Percentiles rank a stretch among this genome's conserved stretches.
phyloP scores from a whole-genome alignment of 257 asterid species.

The Ilex aquifolium region DNA sequence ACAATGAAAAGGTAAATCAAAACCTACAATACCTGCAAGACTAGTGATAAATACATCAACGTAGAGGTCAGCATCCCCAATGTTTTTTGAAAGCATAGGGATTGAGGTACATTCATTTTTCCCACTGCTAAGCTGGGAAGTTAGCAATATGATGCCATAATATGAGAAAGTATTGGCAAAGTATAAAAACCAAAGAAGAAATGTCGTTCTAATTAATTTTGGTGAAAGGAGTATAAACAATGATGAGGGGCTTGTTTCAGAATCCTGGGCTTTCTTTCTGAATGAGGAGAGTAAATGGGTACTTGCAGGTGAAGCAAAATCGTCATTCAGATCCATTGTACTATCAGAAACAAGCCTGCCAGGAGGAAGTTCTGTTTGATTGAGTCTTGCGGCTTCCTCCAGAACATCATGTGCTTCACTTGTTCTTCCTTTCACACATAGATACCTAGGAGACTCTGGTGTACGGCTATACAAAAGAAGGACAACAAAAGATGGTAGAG shows the following conservation, averaged over 20 bases:
- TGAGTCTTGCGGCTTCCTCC: slow-evolving; percentile 41
- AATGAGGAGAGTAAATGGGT: slow-evolving; percentile 24
- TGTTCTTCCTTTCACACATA: slow-evolving; percentile 41
- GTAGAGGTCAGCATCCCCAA: slow-evolving; percentile 38
- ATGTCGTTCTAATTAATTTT: slow-evolving; percentile 38
- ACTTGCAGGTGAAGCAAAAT: slow-evolving; percentile 18
- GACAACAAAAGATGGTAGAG: slow-evolving; percentile 55
- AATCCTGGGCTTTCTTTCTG: slow-evolving; percentile 3
- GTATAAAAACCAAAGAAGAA: slow-evolving; percentile 53
- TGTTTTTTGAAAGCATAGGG: slow-evolving; percentile 15
- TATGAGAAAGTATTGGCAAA: slow-evolving; percentile 63
- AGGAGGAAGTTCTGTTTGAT: slow-evolving; percentile 43
- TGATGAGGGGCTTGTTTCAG: slow-evolving; percentile 33
- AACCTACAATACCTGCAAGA: slow-evolving; percentile 54
- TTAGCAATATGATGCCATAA: slow-evolving; percentile 67
- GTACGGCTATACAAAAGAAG: slow-evolving; percentile 44
- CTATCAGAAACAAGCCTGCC: slow-evolving; percentile 47
- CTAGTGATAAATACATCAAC: slow-evolving; percentile 54
- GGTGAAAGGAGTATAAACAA: slow-evolving; percentile 40
- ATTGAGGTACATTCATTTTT: slow-evolving; percentile 34
- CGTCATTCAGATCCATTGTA: slow-evolving; percentile 21
- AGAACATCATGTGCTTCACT: slow-evolving; percentile 41
- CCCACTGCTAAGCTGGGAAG: slow-evolving; percentile 65
- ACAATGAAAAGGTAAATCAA: neutral
- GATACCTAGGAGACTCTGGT: slow-evolving; percentile 66